Evolutionary conservation across 352 stramenopile genomes (phyloP), one percentile per base, ranked within the genome.

Genomic region (Thalassiosira oceanica): DNA sequence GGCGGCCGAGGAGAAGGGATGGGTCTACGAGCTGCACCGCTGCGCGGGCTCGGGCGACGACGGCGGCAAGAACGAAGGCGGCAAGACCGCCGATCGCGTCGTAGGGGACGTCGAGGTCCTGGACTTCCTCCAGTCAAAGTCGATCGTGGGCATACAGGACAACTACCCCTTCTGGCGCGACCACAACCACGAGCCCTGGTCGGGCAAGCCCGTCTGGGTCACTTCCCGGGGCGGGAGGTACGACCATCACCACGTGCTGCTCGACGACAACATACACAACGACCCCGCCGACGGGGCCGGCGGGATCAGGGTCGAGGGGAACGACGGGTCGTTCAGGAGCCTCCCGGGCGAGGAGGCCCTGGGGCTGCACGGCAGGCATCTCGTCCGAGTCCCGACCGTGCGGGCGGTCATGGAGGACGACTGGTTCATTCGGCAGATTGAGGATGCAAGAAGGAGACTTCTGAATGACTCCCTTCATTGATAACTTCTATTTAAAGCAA

Each of bases 211-310:
- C 0, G 65, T 92, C 16, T 92, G 86, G 86, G 43, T 52, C 5
- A 89, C 83, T 83, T 45, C 55, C 2, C 45, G 43, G 2, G 50
- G 35, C 8, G 36, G 28, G 36, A 11, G 16, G 10, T 42, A 66
- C 44, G 45, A 84, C 61, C 44, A 84, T 64, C 85, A 90, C 60
- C 86, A 92, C 65, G 70, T 92, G 4, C 56, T 92, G 2, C 77
- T 92, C 53, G 86, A 91, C 69, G 85, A 92, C 65, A 90, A 92
- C 57, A 92, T 92, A 61, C 81, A 88, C 44, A 88, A 90, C 63
- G 62, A 87, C 44, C 46, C 49, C 2, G 42, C 70, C 18, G 79
- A 92, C 71, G 67, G 76, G 16, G 87, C 87, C 39, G 83, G 79
- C 3, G 80, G 74, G 35, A 61, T 87, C 33, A 71, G 85, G 23